A percentile compares a stretch with the other conserved stretches of the same genome.
These are phyloP conservation scores for Fusarium agapanthi DNA, from an alignment of 2,329 filamentous ascomycete genomes.

Conservation along the genomic window DNA sequence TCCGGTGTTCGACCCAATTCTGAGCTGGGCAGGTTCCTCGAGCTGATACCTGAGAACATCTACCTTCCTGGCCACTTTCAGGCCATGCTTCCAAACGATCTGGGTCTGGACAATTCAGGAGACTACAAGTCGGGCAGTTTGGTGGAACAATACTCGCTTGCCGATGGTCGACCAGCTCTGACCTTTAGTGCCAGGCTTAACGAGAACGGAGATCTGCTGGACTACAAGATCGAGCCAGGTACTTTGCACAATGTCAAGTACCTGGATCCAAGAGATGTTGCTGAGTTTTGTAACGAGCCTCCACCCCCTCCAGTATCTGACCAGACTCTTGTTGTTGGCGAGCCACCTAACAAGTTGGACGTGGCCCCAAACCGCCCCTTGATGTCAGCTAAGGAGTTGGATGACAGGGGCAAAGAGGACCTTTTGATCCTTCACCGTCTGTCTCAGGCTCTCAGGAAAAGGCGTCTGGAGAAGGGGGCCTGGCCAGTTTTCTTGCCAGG, in stretches of 20 bases:
- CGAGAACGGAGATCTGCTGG: constrained; percentile 60
- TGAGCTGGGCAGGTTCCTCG: constrained; percentile 66
- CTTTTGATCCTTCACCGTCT: constrained; percentile 59
- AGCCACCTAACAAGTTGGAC: constrained; percentile 22
- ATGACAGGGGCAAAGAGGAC: constrained; percentile 53
- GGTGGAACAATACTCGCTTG: constrained; percentile 64
- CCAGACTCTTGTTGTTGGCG: constrained; percentile 45
- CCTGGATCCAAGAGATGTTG: constrained; percentile 62
- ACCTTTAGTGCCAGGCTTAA: constrained; percentile 71
- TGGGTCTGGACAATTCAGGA: constrained; percentile 43
- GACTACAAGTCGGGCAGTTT: constrained; percentile 50
- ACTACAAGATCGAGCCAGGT: constrained; percentile 63
- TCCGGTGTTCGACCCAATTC: constrained; percentile 71
- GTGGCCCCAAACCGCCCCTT: constrained; percentile 52
- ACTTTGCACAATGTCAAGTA: constrained; percentile 64
- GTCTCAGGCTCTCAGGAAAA: constrained; percentile 54
- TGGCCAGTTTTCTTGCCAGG: constrained; percentile 58
- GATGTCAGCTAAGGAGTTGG: constrained; percentile 54
- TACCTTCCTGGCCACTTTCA: constrained; percentile 67
- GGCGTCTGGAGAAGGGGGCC: constrained; percentile 57
- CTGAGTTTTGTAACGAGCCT: constrained; percentile 53
- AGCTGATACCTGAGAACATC: constrained; percentile 66
- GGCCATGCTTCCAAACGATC: constrained; percentile 62
- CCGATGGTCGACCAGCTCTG: constrained; percentile 59
- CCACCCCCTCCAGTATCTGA: constrained; percentile 29